Evolutionary conservation across 208 protist species (phyloP).

Genomic region (Crithidia expoeki): DNA sequence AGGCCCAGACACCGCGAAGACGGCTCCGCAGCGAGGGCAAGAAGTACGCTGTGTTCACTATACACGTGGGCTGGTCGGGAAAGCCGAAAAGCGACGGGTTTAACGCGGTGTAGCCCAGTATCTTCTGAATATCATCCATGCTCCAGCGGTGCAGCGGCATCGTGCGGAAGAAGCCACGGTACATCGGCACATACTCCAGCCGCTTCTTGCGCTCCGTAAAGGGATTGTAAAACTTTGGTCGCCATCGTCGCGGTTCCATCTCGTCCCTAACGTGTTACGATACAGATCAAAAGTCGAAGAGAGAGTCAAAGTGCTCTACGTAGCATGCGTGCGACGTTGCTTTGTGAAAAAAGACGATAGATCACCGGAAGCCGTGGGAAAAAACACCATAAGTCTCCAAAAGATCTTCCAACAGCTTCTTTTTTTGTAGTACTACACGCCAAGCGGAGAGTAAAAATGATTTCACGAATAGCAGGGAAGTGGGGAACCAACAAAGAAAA

Average conservation of each 20-base stretch:
- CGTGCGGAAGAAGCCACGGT: constrained; percentile 82
- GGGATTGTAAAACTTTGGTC: constrained; percentile 85
- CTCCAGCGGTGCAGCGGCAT: constrained; percentile 87
- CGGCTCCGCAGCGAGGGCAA: constrained; percentile 76
- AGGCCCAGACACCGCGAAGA: constrained; percentile 72
- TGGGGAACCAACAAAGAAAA: too few relatives aligned
- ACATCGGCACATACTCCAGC: constrained; percentile 60
- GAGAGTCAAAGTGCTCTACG: too few relatives aligned
- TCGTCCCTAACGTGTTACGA: background rate
- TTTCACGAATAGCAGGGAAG: too few relatives aligned
- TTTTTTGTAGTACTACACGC: too few relatives aligned
- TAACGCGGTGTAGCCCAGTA: constrained; percentile 76
- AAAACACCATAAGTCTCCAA: too few relatives aligned
- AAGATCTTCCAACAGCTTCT: too few relatives aligned
- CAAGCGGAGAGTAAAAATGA: too few relatives aligned
- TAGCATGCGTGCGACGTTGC: too few relatives aligned
- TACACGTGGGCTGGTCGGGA: constrained; percentile 79
- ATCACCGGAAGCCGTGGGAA: too few relatives aligned
- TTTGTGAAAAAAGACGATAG: too few relatives aligned
- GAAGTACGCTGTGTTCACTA: constrained; percentile 91
- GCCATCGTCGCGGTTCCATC: constrained; percentile 84
- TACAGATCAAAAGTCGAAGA: too few relatives aligned
- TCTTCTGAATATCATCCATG: constrained; percentile 65
- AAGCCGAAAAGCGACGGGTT: constrained; percentile 90
- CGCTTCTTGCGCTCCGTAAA: constrained; percentile 67